These are phyloP conservation scores for Vanderwaltozyma verrucispora DNA, from an alignment of 805 yeast species.

Conservation along the genomic window DNA sequence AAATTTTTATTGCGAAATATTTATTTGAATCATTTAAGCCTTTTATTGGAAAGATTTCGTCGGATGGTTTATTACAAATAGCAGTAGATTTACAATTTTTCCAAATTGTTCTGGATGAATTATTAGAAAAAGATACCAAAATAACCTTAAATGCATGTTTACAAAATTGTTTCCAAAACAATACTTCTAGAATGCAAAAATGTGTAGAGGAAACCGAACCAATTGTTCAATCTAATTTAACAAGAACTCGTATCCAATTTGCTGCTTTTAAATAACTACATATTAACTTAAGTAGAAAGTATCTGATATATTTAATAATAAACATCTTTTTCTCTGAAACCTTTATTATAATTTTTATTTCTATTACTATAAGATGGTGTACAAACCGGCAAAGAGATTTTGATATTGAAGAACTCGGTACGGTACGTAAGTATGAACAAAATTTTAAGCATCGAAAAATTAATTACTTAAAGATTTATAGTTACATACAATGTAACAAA, in stretches of 20 bases:
- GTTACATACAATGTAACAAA: too few species aligned
- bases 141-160: slow-evolving; percentile 24
- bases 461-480: too few species aligned
- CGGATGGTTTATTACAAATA: slow-evolving; percentile 40
- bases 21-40: slow-evolving; percentile 33
- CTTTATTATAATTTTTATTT: too few species aligned
- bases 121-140: slow-evolving; percentile 24
- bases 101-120: slow-evolving; percentile 23
- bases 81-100: slow-evolving; percentile 46
- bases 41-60: slow-evolving; percentile 35
- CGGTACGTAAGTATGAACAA: too few species aligned
- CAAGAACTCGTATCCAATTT: slow-evolving; percentile 24
- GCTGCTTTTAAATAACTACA: slow-evolving; percentile 22
- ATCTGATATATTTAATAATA: too few species aligned
- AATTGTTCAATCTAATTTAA: slow-evolving; percentile 22
- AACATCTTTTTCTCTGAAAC: too few species aligned
- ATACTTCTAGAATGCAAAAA: slow-evolving; percentile 16
- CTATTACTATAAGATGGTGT: too few species aligned
- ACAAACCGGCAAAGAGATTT: too few species aligned
- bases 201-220: slow-evolving; percentile 23
- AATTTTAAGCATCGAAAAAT: too few species aligned
- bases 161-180: slow-evolving; percentile 26
- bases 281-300: background rate
- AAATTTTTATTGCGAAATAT: slow-evolving; percentile 30
- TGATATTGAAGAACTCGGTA: too few species aligned